Evolutionary conservation across 306 rosid genomes (phyloP).

Genomic region (Sphenostylis stenocarpa): DNA sequence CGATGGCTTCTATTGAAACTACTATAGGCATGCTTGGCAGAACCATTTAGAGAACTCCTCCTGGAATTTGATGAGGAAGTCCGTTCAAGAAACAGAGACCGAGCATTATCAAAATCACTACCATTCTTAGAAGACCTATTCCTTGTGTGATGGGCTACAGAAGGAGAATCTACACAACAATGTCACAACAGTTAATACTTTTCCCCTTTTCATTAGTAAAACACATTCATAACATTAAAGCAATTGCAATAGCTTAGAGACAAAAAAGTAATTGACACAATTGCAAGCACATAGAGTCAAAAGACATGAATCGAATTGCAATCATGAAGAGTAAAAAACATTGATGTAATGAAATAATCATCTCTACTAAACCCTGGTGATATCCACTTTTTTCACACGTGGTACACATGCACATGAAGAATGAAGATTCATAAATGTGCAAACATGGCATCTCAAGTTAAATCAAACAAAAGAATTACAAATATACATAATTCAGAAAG

Average conservation of each 20-base stretch:
- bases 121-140: constrained; percentile 63
- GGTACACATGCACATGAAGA: background rate
- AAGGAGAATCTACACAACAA: constrained; percentile 60
- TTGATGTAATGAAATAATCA: background rate
- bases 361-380: background rate
- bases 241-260: too few species aligned
- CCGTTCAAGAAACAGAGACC: constrained; percentile 76
- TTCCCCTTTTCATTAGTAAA: background rate
- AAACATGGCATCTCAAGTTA: background rate
- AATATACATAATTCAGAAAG: background rate
- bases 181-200: background rate
- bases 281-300: too few species aligned
- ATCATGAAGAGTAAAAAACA: background rate
- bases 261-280: too few species aligned
- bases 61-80: constrained; percentile 80
- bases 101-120: constrained; percentile 76
- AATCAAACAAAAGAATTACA: constrained; percentile 16
- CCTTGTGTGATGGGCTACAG: constrained; percentile 55
- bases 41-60: constrained; percentile 68
- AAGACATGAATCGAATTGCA: background rate
- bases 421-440: background rate
- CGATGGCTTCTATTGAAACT: constrained; percentile 91
- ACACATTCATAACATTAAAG: background rate
- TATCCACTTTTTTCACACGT: background rate
- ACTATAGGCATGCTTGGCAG: constrained; percentile 94